These are phyloP conservation scores for Magnolia changhungtana DNA, from an alignment of 164 flowering plant genomes.

Conservation along the genomic window DNA sequence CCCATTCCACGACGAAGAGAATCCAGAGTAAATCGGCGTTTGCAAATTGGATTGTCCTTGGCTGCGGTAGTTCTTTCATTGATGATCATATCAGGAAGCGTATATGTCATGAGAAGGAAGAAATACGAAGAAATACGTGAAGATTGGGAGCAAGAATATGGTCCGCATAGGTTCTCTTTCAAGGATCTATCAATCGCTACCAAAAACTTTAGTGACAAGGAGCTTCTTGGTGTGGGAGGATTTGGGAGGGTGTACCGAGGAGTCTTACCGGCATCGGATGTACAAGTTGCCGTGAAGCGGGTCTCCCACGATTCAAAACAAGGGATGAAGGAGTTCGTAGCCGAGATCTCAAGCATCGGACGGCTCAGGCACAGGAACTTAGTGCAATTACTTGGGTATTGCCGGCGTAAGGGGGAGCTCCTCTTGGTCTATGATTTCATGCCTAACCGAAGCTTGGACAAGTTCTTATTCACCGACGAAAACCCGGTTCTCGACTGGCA, in stretches of 20 bases:
- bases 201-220: constrained; percentile 50
- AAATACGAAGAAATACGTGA: constrained; percentile 47
- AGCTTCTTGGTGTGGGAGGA: constrained; percentile 69
- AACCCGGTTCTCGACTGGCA: constrained; percentile 40
- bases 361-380: constrained; percentile 66
- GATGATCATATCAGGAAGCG: constrained; percentile 15
- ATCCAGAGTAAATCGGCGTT: not conserved
- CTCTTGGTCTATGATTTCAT: constrained; percentile 74
- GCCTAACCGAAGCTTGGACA: constrained; percentile 81
- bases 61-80: constrained; percentile 2
- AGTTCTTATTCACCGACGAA: constrained; percentile 45
- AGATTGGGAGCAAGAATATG: constrained; percentile 66
- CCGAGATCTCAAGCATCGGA: constrained; percentile 68
- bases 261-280: constrained; percentile 32
- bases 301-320: constrained; percentile 63
- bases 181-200: constrained; percentile 65
- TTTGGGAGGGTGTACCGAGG: constrained; percentile 75
- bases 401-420: constrained; percentile 51
- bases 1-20: not conserved
- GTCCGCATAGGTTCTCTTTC: constrained; percentile 62
- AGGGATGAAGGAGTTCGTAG: constrained; percentile 53
- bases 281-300: constrained; percentile 68
- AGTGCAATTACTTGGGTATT: constrained; percentile 70
- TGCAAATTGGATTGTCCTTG: constrained; percentile 5
- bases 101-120: constrained; percentile 25